Conservation (phyloP, 1,284 basidiomycete genomes). For the Cutaneotrichosporon curvatum region DNA sequence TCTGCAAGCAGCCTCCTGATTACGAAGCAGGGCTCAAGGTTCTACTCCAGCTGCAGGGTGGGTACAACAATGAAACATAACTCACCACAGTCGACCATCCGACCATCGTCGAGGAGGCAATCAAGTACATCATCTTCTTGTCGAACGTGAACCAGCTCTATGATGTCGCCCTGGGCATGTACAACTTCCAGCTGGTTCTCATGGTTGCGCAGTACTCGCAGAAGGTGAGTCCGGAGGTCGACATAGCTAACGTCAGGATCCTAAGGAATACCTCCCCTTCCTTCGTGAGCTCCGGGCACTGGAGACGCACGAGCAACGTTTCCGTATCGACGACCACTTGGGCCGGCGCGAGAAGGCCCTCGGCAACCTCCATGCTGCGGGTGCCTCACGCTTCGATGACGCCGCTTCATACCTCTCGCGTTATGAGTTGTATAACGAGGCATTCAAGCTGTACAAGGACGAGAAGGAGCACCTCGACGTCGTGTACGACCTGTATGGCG, state of each 20-base stretch:
- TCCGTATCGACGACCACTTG: conserved; percentile 89
- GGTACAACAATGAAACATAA: neutral
- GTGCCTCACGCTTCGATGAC: conserved; percentile 57
- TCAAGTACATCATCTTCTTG: conserved; percentile 98
- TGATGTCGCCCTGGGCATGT: conserved; percentile 95
- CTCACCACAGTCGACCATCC: conserved; percentile 54
- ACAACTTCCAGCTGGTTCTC: conserved; percentile 90
- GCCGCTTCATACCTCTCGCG: conserved; percentile 71
- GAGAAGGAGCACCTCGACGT: conserved; percentile 57
- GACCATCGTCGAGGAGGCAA: conserved; percentile 81
- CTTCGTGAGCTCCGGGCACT: conserved; percentile 77
- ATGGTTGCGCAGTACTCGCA: conserved; percentile 97
- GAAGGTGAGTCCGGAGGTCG: conserved; percentile 47
- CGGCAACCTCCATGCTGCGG: conserved; percentile 64
- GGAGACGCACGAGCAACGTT: conserved; percentile 75
- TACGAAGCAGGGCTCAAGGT: conserved; percentile 76
- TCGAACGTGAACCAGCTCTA: conserved; percentile 88
- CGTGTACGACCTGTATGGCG: conserved; percentile 74
- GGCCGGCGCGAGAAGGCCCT: conserved; percentile 70
- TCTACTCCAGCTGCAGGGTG: conserved; percentile 62
- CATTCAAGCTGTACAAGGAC: conserved; percentile 64
- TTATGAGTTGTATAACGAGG: conserved; percentile 68
- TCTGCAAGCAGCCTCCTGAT: conserved; percentile 85
- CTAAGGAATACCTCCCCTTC: conserved; percentile 95
- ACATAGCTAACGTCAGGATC: conserved; percentile 53